These are phyloP conservation scores for Russula emetica DNA, from an alignment of 768 basidiomycete genomes.

Conservation along the genomic window DNA sequence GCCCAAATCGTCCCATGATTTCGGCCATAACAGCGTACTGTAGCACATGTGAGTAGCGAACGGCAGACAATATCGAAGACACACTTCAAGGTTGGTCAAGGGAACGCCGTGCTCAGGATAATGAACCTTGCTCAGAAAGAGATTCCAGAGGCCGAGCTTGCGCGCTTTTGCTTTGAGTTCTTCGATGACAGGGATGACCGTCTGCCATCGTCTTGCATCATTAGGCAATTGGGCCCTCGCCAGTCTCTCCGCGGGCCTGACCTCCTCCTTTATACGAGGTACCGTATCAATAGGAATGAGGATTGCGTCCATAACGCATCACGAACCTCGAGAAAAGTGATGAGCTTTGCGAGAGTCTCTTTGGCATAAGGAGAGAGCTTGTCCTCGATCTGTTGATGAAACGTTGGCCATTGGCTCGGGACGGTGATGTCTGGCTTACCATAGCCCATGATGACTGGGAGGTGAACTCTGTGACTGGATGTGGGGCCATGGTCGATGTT, in stretches of 20 bases:
- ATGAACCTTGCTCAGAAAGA: conserved; percentile 92
- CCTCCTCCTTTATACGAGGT: conserved; percentile 63
- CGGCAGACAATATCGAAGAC: conserved; percentile 19
- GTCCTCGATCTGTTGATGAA: conserved; percentile 64
- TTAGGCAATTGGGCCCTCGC: conserved; percentile 79
- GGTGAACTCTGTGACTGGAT: conserved; percentile 73
- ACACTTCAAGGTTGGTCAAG: conserved; percentile 89
- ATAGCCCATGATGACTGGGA: conserved; percentile 85
- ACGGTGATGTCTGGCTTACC: conserved; percentile 39
- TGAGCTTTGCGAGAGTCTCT: conserved; percentile 76
- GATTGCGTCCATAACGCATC: neutral
- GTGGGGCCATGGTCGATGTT: conserved; percentile 44
- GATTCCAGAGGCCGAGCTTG: conserved; percentile 90
- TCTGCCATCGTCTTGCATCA: conserved; percentile 78
- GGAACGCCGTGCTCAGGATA: conserved; percentile 87
- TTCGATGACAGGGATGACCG: conserved; percentile 72
- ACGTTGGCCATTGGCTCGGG: conserved; percentile 14
- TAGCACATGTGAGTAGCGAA: neutral
- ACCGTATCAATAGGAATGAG: neutral
- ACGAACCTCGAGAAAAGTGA: conserved; percentile 77
- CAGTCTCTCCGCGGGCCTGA: conserved; percentile 71
- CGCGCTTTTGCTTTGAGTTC: conserved; percentile 87
- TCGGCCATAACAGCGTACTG: conserved; percentile 99
- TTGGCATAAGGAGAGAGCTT: conserved; percentile 90
- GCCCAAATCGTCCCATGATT: conserved; percentile 78